These are phyloP conservation scores for Sclerotinia nivalis DNA, from an alignment of 2,329 filamentous ascomycete genomes.

Conservation along the genomic window DNA sequence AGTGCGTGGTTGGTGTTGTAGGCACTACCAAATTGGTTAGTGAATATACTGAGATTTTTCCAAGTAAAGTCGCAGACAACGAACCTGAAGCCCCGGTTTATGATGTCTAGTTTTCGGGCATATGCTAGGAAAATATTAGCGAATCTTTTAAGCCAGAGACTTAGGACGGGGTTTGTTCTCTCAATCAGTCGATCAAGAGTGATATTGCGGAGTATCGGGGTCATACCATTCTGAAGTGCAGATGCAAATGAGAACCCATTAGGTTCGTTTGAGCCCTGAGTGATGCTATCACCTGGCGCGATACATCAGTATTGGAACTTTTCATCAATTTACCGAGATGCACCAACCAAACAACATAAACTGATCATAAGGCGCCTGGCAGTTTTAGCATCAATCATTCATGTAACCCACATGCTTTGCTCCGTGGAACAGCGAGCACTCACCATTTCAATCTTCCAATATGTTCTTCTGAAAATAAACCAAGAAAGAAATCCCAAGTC, in stretches of 20 bases:
- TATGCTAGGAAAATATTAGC: background rate
- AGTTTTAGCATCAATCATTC: background rate
- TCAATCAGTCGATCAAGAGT: background rate
- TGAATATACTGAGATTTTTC: background rate
- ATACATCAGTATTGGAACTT: background rate
- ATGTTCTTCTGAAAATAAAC: background rate
- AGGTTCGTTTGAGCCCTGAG: conserved; percentile 31
- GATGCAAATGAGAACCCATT: conserved; percentile 34
- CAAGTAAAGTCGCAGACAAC: no score
- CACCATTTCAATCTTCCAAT: background rate
- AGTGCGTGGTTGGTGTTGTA: conserved; percentile 35
- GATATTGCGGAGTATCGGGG: background rate
- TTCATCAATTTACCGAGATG: background rate
- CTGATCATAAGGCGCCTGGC: conserved; percentile 20
- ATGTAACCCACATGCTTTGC: no score
- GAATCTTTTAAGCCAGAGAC: background rate
- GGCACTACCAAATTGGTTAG: conserved; percentile 26
- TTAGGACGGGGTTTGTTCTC: background rate
- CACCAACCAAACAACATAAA: conserved; percentile 20
- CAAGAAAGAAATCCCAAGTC: background rate
- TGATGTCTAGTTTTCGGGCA: conserved; percentile 27
- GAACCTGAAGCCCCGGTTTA: conserved; percentile 32
- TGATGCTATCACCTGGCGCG: conserved; percentile 35
- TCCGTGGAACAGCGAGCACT: background rate
- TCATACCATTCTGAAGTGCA: conserved; percentile 33